These are phyloP conservation scores for Extremus antarcticus DNA, from an alignment of 495 filamentous ascomycete genomes.

Conservation along the genomic window DNA sequence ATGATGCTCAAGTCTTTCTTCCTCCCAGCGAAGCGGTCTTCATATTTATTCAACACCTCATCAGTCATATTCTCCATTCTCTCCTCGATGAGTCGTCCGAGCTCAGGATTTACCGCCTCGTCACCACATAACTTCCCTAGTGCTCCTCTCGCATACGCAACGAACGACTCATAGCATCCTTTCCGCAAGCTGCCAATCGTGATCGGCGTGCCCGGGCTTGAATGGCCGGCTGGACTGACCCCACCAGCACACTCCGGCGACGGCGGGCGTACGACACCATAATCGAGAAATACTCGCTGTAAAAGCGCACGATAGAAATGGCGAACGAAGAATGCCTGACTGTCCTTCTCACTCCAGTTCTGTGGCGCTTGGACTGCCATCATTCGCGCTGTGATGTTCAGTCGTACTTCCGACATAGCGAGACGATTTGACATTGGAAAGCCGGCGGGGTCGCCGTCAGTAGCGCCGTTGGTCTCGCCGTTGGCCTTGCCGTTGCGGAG, in stretches of 20 bases:
- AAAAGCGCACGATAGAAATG: conserved; percentile 89
- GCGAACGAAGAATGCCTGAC: conserved; percentile 77
- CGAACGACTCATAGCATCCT: conserved; percentile 64
- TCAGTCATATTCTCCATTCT: conserved; percentile 56
- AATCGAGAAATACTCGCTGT: conserved; percentile 81
- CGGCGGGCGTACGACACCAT: conserved; percentile 56
- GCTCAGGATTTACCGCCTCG: conserved; percentile 22
- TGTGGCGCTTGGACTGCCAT: conserved; percentile 92
- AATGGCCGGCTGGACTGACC: conserved; percentile 21
- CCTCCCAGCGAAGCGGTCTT: conserved; percentile 45
- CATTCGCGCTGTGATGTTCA: conserved; percentile 94
- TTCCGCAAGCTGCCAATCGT: conserved; percentile 81
- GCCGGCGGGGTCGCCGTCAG: conserved; percentile 64
- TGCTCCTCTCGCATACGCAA: conserved; percentile 69
- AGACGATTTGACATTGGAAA: conserved; percentile 81
- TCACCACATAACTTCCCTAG: conserved; percentile 54
- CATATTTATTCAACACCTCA: conserved; percentile 62
- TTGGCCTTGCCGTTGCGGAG: conserved; percentile 25
- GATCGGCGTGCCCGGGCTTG: conserved; percentile 51
- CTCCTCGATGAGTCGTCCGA: conserved; percentile 45
- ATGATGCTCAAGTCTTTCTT: conserved; percentile 75
- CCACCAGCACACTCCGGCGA: conserved; percentile 29
- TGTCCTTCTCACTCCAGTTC: conserved; percentile 77
- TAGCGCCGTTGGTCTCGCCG: not conserved
- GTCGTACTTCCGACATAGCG: conserved; percentile 58